Evolutionary conservation across 768 basidiomycete genomes (phyloP).

Genomic region (Kwoniella heveanensis): DNA sequence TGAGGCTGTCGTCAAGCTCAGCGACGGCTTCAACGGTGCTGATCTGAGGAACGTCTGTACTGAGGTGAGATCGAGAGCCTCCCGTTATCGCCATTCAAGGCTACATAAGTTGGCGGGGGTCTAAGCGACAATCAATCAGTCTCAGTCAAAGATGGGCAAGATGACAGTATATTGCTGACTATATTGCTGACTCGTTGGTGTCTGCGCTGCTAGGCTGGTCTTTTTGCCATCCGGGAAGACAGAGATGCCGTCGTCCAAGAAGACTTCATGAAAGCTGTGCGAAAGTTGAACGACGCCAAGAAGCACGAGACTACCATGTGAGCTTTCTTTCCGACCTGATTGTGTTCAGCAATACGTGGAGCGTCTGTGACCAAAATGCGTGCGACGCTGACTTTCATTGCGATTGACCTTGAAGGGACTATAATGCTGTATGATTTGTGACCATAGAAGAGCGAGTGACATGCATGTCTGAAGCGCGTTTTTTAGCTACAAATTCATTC

Average conservation of each 20-base stretch:
- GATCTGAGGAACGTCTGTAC: constrained; percentile 94
- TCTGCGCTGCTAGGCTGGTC: constrained; percentile 61
- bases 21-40: constrained; percentile 91
- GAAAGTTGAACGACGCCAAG: constrained; percentile 94
- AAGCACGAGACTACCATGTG: constrained; percentile 74
- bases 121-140: too few species aligned
- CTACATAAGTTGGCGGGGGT: background rate
- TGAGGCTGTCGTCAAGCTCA: constrained; percentile 93
- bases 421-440: constrained; percentile 7
- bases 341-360: too few species aligned
- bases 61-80: constrained; percentile 63
- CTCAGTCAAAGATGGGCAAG: too few species aligned
- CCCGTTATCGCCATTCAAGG: background rate
- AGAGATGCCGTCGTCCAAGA: constrained; percentile 92
- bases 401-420: constrained; percentile 15
- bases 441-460: background rate
- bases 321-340: constrained; percentile 23
- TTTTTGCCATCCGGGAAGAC: constrained; percentile 98
- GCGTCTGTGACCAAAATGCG: too few species aligned
- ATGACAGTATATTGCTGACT: too few species aligned
- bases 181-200: background rate
- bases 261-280: constrained; percentile 90
- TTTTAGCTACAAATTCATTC: too few species aligned
- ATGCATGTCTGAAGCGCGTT: too few species aligned
- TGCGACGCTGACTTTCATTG: too few species aligned